Conservation (phyloP, 2,329 filamentous ascomycete species). For the Epichloe hybrida region DNA sequence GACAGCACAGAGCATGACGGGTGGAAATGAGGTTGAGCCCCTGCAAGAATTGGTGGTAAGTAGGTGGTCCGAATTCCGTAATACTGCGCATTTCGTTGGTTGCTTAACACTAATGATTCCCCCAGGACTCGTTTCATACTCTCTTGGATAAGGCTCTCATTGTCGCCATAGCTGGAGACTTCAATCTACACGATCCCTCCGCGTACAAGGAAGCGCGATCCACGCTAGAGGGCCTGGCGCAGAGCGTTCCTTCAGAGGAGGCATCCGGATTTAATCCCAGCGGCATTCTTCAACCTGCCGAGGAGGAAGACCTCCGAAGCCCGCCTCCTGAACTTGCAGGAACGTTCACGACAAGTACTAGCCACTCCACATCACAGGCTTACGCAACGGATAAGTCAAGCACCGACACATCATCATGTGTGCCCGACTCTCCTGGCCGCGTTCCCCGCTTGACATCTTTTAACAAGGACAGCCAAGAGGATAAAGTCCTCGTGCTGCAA, state of each 20-base stretch:
- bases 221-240: slow-evolving; percentile 53
- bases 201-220: slow-evolving; percentile 40
- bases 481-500: slow-evolving; percentile 49
- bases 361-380: slow-evolving; percentile 15
- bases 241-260: slow-evolving; percentile 52
- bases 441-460: slow-evolving; percentile 21
- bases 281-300: slow-evolving; percentile 41
- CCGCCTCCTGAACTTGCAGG: slow-evolving; percentile 4
- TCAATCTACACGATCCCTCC: slow-evolving; percentile 41
- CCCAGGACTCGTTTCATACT: slow-evolving; percentile 56
- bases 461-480: slow-evolving; percentile 34
- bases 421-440: slow-evolving; percentile 9
- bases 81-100: too few species aligned
- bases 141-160: slow-evolving; percentile 67
- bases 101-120: not conserved
- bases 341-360: slow-evolving; percentile 14
- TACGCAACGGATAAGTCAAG: slow-evolving; percentile 13
- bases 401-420: slow-evolving; percentile 15
- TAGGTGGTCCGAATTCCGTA: not conserved
- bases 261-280: slow-evolving; percentile 66
- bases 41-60: slow-evolving; percentile 19
- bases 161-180: slow-evolving; percentile 62
- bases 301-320: slow-evolving; percentile 9
- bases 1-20: slow-evolving; percentile 12
- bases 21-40: slow-evolving; percentile 11